phyloP scores from a whole-genome alignment of 2,329 filamentous ascomycete species.

The Chaetomium sp. region DNA sequence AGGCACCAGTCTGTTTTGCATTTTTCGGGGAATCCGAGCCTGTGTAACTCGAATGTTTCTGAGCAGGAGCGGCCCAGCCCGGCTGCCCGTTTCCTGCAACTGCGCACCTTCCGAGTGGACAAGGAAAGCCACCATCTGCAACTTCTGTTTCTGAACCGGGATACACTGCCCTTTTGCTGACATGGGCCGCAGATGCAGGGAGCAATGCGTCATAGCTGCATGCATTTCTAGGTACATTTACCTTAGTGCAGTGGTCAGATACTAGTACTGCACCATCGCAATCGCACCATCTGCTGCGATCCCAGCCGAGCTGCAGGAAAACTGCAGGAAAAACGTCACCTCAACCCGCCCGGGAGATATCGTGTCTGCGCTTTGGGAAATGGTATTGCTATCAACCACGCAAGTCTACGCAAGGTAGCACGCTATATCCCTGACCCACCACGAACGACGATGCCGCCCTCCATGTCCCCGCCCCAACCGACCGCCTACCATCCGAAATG shows the following conservation, averaged over 20 bases:
- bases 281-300: not conserved
- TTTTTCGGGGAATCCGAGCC: slow-evolving; percentile 18
- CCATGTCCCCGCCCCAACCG: not conserved
- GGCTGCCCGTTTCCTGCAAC: slow-evolving; percentile 2
- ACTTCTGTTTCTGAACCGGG: slow-evolving; percentile 1
- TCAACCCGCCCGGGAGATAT: not conserved
- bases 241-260: not conserved
- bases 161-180: not conserved
- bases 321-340: not conserved
- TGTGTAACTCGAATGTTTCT: slow-evolving; percentile 14
- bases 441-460: not conserved
- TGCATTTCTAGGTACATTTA: not conserved
- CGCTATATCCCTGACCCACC: not conserved
- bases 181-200: not conserved
- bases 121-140: not conserved
- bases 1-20: not conserved
- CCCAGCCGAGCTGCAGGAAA: not conserved
- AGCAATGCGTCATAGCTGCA: slow-evolving; percentile 8
- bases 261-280: not conserved
- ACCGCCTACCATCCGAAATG: not conserved
- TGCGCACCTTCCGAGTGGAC: slow-evolving; percentile 7
- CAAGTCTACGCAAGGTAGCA: not conserved
- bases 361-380: slow-evolving; percentile 2
- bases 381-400: slow-evolving; percentile 16
- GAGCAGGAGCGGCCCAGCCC: slow-evolving; percentile 8